These are phyloP conservation scores for Vitis hybrid DNA, from an alignment of 177 flowering plant genomes.

Conservation along the genomic window DNA sequence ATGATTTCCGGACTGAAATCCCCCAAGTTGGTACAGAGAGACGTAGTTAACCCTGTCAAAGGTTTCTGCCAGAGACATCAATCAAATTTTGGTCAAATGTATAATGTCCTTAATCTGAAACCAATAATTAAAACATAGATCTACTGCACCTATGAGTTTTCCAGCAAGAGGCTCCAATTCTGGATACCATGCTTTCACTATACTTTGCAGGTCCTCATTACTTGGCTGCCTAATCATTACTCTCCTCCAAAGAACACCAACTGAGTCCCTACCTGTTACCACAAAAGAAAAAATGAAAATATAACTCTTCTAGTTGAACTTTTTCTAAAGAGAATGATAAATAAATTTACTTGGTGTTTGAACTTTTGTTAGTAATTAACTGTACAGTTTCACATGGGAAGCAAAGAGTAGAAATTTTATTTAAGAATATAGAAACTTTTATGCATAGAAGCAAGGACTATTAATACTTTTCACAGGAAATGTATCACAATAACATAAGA, in stretches of 20 bases:
- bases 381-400: no score
- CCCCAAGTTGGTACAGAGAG: conserved; percentile 22
- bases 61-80: conserved; percentile 50
- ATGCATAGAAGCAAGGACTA: no score
- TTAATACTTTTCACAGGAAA: no score
- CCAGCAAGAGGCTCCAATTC: conserved; percentile 44
- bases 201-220: conserved; percentile 48
- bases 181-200: conserved; percentile 64
- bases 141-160: conserved; percentile 54
- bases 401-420: no score
- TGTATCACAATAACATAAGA: no score
- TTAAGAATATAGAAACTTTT: no score
- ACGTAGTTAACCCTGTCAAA: conserved; percentile 45
- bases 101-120: background rate
- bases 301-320: no score
- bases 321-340: no score
- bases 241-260: conserved; percentile 72
- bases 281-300: background rate
- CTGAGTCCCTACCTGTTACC: conserved; percentile 43
- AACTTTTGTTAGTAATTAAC: no score
- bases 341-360: no score
- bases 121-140: background rate
- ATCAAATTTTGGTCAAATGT: background rate
- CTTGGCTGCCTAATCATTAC: conserved; percentile 57
- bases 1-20: conserved; percentile 26